These are phyloP conservation scores for Trypanosoma conorhini DNA, from an alignment of 208 protist genomes.

Conservation along the genomic window DNA sequence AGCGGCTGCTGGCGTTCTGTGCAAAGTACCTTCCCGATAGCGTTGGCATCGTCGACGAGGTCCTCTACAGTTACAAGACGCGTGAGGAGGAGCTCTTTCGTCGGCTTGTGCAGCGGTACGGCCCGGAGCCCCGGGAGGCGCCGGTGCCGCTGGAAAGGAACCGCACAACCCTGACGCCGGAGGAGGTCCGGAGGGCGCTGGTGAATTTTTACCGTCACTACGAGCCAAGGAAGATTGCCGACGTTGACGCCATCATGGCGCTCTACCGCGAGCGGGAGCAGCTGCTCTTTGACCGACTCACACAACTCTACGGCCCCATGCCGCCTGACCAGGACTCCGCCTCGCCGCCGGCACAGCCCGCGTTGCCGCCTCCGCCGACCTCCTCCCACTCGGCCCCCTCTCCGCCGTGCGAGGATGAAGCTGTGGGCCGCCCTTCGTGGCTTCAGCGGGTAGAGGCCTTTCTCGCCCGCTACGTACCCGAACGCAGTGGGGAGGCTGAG, in stretches of 20 bases:
- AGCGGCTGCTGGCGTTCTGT: slow-evolving; percentile 51
- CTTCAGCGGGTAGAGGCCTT: slow-evolving; percentile 12
- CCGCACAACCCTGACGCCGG: background rate
- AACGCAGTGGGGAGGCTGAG: slow-evolving; percentile 5
- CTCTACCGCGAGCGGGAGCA: slow-evolving; percentile 54
- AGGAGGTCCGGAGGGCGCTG: slow-evolving; percentile 35
- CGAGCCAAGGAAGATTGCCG: slow-evolving; percentile 52
- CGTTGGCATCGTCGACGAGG: slow-evolving; percentile 50
- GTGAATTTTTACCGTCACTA: slow-evolving; percentile 51
- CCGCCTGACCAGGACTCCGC: slow-evolving; percentile 27
- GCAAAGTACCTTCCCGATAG: slow-evolving; percentile 53
- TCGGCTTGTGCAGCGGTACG: slow-evolving; percentile 70
- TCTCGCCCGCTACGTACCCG: slow-evolving; percentile 9
- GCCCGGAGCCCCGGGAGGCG: slow-evolving; percentile 42
- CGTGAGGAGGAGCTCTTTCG: slow-evolving; percentile 61
- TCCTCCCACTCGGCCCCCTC: background rate
- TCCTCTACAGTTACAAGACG: slow-evolving; percentile 48
- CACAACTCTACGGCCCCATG: slow-evolving; percentile 56
- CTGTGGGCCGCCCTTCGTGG: slow-evolving; percentile 5
- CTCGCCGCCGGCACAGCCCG: background rate
- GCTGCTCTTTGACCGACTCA: slow-evolving; percentile 48
- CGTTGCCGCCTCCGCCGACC: background rate
- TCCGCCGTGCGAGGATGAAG: background rate
- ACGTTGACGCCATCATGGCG: slow-evolving; percentile 49
- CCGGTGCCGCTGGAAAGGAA: background rate